phyloP scores from a whole-genome alignment of 1,284 basidiomycete species.

The Ustilago loliicola region DNA sequence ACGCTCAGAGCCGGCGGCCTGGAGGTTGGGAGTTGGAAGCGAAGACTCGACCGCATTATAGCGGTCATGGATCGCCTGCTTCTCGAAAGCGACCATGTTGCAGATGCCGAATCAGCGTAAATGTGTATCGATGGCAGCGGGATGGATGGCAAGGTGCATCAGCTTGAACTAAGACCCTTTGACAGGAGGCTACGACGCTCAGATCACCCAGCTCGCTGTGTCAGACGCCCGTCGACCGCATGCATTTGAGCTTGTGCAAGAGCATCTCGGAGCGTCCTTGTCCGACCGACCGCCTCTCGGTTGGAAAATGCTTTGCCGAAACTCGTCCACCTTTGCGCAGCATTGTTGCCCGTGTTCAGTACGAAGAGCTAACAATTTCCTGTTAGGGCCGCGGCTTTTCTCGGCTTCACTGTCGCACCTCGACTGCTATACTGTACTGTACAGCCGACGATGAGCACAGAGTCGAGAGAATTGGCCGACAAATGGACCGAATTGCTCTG shows the following conservation, averaged over 20 bases:
- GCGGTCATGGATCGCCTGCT: slow-evolving; percentile 29
- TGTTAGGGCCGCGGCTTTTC: slow-evolving; percentile 6
- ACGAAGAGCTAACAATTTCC: slow-evolving; percentile 6
- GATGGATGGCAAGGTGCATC: neutral
- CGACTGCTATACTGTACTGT: neutral
- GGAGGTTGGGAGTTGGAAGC: slow-evolving; percentile 25
- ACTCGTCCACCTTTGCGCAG: neutral
- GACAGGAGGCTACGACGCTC: neutral
- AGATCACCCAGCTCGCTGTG: neutral
- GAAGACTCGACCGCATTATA: slow-evolving; percentile 36
- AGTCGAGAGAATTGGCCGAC: slow-evolving; percentile 6
- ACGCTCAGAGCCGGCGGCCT: slow-evolving; percentile 5
- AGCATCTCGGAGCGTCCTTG: slow-evolving; percentile 22
- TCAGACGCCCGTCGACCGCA: neutral
- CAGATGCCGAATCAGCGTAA: neutral
- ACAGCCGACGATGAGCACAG: neutral
- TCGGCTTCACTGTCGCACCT: neutral
- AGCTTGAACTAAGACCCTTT: neutral
- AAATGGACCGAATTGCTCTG: neutral
- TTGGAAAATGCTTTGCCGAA: slow-evolving; percentile 3
- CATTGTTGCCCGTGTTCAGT: neutral
- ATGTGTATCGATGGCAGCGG: neutral
- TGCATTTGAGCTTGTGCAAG: neutral
- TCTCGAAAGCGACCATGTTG: slow-evolving; percentile 31
- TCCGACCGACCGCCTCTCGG: slow-evolving; percentile 9